Evolutionary conservation across 108 stramenopile species (phyloP).

Genomic region (Halocafeteria seosinensis): DNA sequence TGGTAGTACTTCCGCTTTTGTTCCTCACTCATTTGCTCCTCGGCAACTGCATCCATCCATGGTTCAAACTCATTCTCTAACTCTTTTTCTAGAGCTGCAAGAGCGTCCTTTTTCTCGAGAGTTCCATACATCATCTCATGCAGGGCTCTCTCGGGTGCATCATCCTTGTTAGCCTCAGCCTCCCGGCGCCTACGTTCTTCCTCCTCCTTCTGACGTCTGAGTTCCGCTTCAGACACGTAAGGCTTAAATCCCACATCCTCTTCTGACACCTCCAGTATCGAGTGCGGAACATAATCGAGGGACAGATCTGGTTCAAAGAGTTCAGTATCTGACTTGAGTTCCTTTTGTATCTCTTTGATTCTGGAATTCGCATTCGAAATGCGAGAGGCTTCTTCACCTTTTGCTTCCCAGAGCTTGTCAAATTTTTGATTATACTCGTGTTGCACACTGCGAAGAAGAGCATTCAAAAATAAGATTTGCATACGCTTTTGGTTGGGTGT

Average conservation of each 20-base stretch:
- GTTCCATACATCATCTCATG: slow-evolving; percentile 52
- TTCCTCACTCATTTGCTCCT: slow-evolving; percentile 30
- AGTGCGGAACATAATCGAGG: slow-evolving; percentile 16
- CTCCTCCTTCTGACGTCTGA: slow-evolving; percentile 15
- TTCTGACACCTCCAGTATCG: slow-evolving; percentile 16
- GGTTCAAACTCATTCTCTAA: neutral
- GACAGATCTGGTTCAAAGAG: slow-evolving; percentile 10
- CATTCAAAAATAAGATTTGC: slow-evolving; percentile 34
- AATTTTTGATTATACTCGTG: slow-evolving; percentile 35
- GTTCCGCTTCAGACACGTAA: slow-evolving; percentile 30
- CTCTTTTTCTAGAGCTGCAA: neutral
- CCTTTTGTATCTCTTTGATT: slow-evolving; percentile 29
- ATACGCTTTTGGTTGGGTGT: slow-evolving; percentile 28
- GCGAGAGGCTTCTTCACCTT: slow-evolving; percentile 13
- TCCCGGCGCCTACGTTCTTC: slow-evolving; percentile 13
- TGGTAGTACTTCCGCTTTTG: slow-evolving; percentile 32
- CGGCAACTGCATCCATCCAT: slow-evolving; percentile 9
- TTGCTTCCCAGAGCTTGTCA: slow-evolving; percentile 7
- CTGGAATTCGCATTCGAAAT: slow-evolving; percentile 31
- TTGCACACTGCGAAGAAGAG: slow-evolving; percentile 21
- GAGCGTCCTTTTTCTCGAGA: slow-evolving; percentile 35
- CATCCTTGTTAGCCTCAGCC: slow-evolving; percentile 8
- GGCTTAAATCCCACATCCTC: slow-evolving; percentile 21
- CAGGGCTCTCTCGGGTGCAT: slow-evolving; percentile 13
- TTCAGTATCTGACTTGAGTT: slow-evolving; percentile 15